Evolutionary conservation across 768 basidiomycete species (phyloP).

Genomic region (Favolaschia claudopus): DNA sequence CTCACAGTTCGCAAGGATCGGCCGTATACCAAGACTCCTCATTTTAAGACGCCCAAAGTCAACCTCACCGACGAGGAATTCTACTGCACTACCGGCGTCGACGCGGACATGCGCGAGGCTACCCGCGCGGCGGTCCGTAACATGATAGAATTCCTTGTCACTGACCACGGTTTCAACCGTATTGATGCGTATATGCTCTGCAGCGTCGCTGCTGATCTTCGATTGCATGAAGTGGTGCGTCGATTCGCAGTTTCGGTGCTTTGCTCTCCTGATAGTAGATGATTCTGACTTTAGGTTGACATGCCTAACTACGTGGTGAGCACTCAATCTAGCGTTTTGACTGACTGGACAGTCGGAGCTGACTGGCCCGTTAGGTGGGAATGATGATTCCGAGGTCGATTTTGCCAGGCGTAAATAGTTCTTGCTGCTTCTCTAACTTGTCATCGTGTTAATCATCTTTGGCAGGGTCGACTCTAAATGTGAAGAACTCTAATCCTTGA

Average conservation of each 20-base stretch:
- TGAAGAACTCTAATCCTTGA: too few relatives aligned
- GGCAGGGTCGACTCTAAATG: neutral
- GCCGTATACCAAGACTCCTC: slow-evolving; percentile 64
- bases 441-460: slow-evolving; percentile 1
- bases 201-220: slow-evolving; percentile 65
- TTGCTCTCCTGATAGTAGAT: neutral
- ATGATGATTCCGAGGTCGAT: slow-evolving; percentile 32
- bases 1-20: slow-evolving; percentile 65
- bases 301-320: slow-evolving; percentile 72
- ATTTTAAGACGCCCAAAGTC: slow-evolving; percentile 50
- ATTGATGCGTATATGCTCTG: slow-evolving; percentile 68
- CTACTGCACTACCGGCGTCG: slow-evolving; percentile 67
- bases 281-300: slow-evolving; percentile 51
- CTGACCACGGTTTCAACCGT: slow-evolving; percentile 49
- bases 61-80: slow-evolving; percentile 44
- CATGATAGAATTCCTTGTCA: slow-evolving; percentile 63
- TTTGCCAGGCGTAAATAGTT: neutral
- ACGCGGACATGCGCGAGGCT: slow-evolving; percentile 61
- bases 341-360: too few relatives aligned
- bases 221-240: slow-evolving; percentile 68
- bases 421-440: neutral
- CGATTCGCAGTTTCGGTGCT: slow-evolving; percentile 7
- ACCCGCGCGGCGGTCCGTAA: slow-evolving; percentile 62
- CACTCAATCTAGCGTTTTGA: slow-evolving; percentile 8
- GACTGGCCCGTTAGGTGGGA: slow-evolving; percentile 9